Evolutionary conservation across 768 basidiomycete species (phyloP), one percentile per base, ranked within the genome.

Genomic region (Termitomyces sp.): DNA sequence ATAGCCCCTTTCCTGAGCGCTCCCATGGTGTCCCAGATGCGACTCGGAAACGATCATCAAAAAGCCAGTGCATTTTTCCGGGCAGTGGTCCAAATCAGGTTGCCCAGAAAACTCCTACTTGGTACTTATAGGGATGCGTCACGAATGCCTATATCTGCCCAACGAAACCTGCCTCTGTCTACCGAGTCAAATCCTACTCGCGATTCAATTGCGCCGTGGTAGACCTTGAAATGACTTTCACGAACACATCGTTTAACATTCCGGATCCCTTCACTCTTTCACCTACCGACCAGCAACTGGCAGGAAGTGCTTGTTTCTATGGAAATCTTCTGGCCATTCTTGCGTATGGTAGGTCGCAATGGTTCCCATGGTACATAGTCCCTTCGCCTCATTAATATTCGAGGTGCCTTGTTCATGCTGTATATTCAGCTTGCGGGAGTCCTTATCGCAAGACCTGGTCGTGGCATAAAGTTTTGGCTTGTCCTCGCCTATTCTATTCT

Each of bases 341-440:
- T 54, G 63, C 69, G 10, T 75, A 72, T 62, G 73, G 72, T 73
- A 47, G 23, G 66, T 59, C 13, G 9, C 29, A 15, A n/a, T 2
- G 16, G 32, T 27, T 36, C 35, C 23, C 6, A 6, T 38, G 35
- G n/a, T n/a, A n/a, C n/a, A 16, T 18, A 27, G 35, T 27, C 23
- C 35, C 36, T 49, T 27, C 23, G 11, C 35, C 41, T 49, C n/a
- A 49, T 27, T 11, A 38, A 18, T 6, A 47, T 35, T 23, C 43
- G n/a, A 76, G 75, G 75, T 36, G 73, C 73, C 16, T 47, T 75
- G 45, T 45, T 73, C 11, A 76, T 75, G 75, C 61, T 76, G 23
- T 71, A 68, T 43, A 61, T 74, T 18, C 75, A 75, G 58, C 62
- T 76, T 27, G 50, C 59, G 6, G 69, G 71, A 39, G 69, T 72